phyloP scores from a whole-genome alignment of 2,329 filamentous ascomycete genomes.

The Alternaria sp. region DNA sequence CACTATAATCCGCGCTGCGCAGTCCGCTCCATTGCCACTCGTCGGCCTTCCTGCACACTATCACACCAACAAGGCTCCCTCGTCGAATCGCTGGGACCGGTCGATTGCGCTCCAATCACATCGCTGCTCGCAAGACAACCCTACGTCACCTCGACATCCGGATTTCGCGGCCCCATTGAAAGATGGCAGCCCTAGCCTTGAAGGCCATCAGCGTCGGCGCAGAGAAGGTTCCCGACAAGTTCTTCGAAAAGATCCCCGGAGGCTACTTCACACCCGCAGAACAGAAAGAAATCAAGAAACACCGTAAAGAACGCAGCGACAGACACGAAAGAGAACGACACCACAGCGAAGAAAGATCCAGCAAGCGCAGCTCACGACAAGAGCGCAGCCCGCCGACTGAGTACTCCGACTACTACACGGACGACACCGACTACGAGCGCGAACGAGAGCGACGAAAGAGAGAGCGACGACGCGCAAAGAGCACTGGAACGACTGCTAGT shows the following conservation, averaged over 20 bases:
- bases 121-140: conserved; percentile 26
- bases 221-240: conserved; percentile 50
- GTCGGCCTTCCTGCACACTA: conserved; percentile 32
- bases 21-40: conserved; percentile 12
- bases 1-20: conserved; percentile 7
- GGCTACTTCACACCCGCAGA: conserved; percentile 49
- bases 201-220: conserved; percentile 52
- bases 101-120: conserved; percentile 45
- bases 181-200: conserved; percentile 49
- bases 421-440: conserved; percentile 44
- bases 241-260: conserved; percentile 51
- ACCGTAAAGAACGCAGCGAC: conserved; percentile 28
- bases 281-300: conserved; percentile 36
- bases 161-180: conserved; percentile 38
- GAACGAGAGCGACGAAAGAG: conserved; percentile 32
- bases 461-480: conserved; percentile 40
- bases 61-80: conserved; percentile 29
- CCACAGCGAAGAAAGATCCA: conserved; percentile 25
- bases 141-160: conserved; percentile 45
- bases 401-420: conserved; percentile 41
- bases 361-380: conserved; percentile 34
- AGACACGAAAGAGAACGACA: conserved; percentile 27
- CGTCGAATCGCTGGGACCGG: conserved; percentile 20
- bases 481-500: conserved; percentile 33
- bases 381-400: conserved; percentile 39